Percentiles rank a stretch among this genome's conserved stretches.
Evolutionary conservation across 2,329 filamentous ascomycete species (phyloP).

Genomic region (Stachybotrys chartarum): DNA sequence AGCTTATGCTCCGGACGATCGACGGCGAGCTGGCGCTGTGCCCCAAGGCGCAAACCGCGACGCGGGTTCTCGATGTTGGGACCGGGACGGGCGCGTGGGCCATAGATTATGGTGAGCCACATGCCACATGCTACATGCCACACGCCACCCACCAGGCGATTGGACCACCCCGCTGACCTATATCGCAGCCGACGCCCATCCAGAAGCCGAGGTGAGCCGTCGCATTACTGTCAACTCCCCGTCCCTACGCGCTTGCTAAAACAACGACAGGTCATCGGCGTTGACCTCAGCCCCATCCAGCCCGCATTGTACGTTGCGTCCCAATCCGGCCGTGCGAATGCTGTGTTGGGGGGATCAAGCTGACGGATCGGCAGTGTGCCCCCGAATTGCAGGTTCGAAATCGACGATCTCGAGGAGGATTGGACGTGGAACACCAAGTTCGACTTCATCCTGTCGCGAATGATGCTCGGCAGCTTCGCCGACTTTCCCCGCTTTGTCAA

Average conservation of each 20-base stretch:
- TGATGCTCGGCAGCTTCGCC: slow-evolving; percentile 20
- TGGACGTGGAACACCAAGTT: slow-evolving; percentile 25
- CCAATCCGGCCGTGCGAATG: neutral
- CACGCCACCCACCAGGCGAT: neutral
- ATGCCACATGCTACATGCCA: no score
- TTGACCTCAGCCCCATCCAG: slow-evolving; percentile 27
- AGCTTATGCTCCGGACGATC: slow-evolving; percentile 13
- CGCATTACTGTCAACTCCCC: neutral
- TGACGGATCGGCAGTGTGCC: slow-evolving; percentile 22
- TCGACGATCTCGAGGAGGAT: slow-evolving; percentile 26
- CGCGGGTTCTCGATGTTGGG: slow-evolving; percentile 21
- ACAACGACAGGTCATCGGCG: slow-evolving; percentile 13
- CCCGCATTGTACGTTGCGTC: slow-evolving; percentile 15
- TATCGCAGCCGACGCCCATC: slow-evolving; percentile 8
- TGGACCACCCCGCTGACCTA: neutral
- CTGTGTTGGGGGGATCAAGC: neutral
- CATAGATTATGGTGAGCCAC: slow-evolving; percentile 17
- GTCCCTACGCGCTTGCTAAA: neutral
- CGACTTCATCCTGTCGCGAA: slow-evolving; percentile 27
- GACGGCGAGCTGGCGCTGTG: slow-evolving; percentile 14
- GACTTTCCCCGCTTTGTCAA: slow-evolving; percentile 5
- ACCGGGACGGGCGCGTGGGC: slow-evolving; percentile 25
- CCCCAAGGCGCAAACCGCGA: slow-evolving; percentile 10
- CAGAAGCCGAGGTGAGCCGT: slow-evolving; percentile 10
- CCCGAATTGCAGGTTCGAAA: slow-evolving; percentile 37